Percentiles rank a stretch among this genome's conserved stretches.
Evolutionary conservation across 805 yeast species (phyloP).

Genomic region (Cyberlindnera petersonii): DNA sequence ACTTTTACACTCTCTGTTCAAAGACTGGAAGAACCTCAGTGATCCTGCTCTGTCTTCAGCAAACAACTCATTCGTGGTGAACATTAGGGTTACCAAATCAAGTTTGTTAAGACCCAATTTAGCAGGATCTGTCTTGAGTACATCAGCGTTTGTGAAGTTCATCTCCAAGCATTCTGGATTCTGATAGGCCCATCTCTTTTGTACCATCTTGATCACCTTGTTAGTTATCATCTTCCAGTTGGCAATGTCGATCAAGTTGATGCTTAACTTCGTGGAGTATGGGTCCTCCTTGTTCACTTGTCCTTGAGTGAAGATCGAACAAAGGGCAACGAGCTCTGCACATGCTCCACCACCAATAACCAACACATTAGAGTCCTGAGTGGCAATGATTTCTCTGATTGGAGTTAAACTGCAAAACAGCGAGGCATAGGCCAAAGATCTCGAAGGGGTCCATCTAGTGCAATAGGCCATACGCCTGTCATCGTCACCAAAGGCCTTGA

Average conservation of each 20-base stretch:
- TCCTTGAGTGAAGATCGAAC: conserved; percentile 47
- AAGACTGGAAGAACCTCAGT: conserved; percentile 50
- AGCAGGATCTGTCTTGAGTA: conserved; percentile 29
- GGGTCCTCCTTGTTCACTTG: conserved; percentile 19
- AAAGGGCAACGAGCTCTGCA: conserved; percentile 65
- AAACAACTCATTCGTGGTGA: conserved; percentile 86
- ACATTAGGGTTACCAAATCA: conserved; percentile 65
- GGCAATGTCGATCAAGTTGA: conserved; percentile 71
- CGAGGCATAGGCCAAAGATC: conserved; percentile 71
- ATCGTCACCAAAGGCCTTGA: conserved; percentile 60
- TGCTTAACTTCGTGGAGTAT: conserved; percentile 32
- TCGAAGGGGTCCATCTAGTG: conserved; percentile 80
- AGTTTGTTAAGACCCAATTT: conserved; percentile 26
- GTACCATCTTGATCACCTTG: conserved; percentile 41
- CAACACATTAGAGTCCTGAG: conserved; percentile 39
- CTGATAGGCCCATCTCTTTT: conserved; percentile 50
- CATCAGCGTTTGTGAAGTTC: conserved; percentile 34
- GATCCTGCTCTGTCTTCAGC: conserved; percentile 61
- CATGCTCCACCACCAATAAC: conserved; percentile 91
- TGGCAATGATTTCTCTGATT: conserved; percentile 34
- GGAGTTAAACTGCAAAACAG: conserved; percentile 52
- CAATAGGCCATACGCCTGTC: conserved; percentile 72
- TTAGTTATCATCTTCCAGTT: conserved; percentile 62
- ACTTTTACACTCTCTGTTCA: conserved; percentile 45
- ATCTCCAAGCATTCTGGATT: conserved; percentile 32